Evolutionary conservation across 2,329 filamentous ascomycete species (phyloP), one percentile per base, ranked within the genome.

Genomic region (Scedosporium boydii): DNA sequence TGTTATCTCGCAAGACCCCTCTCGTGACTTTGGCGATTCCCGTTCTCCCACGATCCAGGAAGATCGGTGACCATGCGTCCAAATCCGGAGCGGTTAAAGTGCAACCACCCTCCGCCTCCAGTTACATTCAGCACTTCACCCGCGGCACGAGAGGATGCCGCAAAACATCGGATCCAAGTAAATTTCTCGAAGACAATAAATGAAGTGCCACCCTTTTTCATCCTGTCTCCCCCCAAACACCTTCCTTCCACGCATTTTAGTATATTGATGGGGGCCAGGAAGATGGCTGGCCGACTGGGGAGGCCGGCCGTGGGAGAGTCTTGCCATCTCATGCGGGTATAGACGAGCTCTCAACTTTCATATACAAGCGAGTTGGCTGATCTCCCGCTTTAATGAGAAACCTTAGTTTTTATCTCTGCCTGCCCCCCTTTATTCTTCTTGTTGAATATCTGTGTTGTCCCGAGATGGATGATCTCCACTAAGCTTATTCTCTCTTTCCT

Each of bases 21-120:
- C 29, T 34, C 29, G 29, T 34, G 29, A 34, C 29, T 34, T 9
- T 34, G 29, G 6, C 29, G 29, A 34, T 34, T 34, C 29, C 42
- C 42, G 18, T 46, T 6, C 42, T 46, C 1, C 42, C 18, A 46
- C 42, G 42, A 46, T 46, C 18, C 42, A 9, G 48, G 48, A 21
- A 26, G 21, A 12, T 21, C 10, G 2, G 5, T 53, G 27, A 42
- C 57, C n/a, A 23, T 18, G 18, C 29, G 12, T 6, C 26, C 57
- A 38, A 59, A 41, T 59, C 57, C 29, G 57, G 29, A 42, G 57
- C 57, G 57, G 57, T 44, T 59, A 59, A 59, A 59, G 14, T 42
- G 55, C 27, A 16, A 48, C 55, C 27, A 12, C 48, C 48, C 48
- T 26, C 23, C 48, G 48, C 48, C 48, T 53, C 48, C 21, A 53